Percentiles rank a stretch among this genome's conserved stretches.
These are phyloP conservation scores for Acmispon strigosus DNA, from an alignment of 306 rosid genomes.

Conservation along the genomic window DNA sequence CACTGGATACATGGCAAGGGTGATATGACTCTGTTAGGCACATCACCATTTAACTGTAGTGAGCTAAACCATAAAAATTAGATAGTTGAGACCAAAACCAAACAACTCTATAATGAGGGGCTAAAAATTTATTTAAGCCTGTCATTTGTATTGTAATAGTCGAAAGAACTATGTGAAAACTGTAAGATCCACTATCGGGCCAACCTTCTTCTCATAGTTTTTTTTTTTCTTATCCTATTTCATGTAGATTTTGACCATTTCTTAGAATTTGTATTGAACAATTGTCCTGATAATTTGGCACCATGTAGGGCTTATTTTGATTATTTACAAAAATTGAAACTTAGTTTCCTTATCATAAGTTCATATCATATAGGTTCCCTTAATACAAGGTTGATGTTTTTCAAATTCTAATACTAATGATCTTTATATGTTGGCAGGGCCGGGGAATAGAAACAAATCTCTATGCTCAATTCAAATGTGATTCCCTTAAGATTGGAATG, in stretches of 20 bases:
- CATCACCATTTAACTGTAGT: too few species aligned
- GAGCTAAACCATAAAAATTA: too few species aligned
- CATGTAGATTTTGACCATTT: background rate
- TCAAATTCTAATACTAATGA: background rate
- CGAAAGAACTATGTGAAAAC: background rate
- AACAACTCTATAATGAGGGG: too few species aligned
- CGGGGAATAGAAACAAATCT: conserved; percentile 96
- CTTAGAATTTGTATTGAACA: background rate
- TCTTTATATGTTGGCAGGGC: conserved; percentile 50
- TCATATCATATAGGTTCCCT: background rate
- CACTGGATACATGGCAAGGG: too few species aligned
- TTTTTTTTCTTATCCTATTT: background rate
- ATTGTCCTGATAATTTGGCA: background rate
- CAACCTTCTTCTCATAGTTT: background rate
- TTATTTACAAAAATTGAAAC: background rate
- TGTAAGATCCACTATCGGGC: background rate
- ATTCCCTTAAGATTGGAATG: conserved; percentile 95
- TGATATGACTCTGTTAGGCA: too few species aligned
- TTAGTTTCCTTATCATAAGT: background rate
- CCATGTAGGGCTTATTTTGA: background rate
- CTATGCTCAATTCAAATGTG: conserved; percentile 86
- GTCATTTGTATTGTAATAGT: background rate
- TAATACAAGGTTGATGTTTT: background rate
- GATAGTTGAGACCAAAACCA: too few species aligned
- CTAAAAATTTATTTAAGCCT: too few species aligned